A percentile compares a stretch with the other conserved stretches of the same genome.
Evolutionary conservation across 306 rosid genomes (phyloP).

Genomic region (Begonia peltatifolia): DNA sequence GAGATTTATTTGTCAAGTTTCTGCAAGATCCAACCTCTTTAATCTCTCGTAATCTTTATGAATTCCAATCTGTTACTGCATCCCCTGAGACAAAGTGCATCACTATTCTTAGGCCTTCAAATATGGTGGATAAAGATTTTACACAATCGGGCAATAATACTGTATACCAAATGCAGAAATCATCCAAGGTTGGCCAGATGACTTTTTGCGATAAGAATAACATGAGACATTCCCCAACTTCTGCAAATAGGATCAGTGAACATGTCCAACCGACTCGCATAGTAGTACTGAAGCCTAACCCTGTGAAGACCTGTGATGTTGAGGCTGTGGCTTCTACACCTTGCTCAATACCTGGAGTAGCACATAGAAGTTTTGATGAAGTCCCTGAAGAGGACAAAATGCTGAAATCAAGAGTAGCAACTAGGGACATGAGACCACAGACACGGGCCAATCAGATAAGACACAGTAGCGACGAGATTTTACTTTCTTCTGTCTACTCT

Average conservation of each 20-base stretch:
- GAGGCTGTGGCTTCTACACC: slow-evolving; percentile 42
- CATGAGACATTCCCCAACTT: slow-evolving; percentile 18
- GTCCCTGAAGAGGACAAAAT: slow-evolving; percentile 32
- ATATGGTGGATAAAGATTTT: slow-evolving; percentile 41
- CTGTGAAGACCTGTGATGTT: slow-evolving; percentile 36
- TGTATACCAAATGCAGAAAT: slow-evolving; percentile 28
- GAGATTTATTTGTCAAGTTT: slow-evolving; percentile 52
- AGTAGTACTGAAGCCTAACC: slow-evolving; percentile 79
- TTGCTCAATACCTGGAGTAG: slow-evolving; percentile 32
- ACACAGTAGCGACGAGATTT: slow-evolving; percentile 44
- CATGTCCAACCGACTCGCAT: slow-evolving; percentile 67
- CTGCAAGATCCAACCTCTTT: slow-evolving; percentile 44
- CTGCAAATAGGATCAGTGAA: slow-evolving; percentile 36
- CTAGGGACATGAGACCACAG: slow-evolving; percentile 33
- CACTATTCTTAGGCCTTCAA: slow-evolving; percentile 77
- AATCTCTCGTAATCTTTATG: slow-evolving; percentile 40
- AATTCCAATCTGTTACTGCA: slow-evolving; percentile 32
- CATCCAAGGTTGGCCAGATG: slow-evolving; percentile 24
- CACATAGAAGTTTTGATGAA: slow-evolving; percentile 27
- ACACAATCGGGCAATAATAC: slow-evolving; percentile 27
- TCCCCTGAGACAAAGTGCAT: slow-evolving; percentile 48
- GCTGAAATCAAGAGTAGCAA: slow-evolving; percentile 34
- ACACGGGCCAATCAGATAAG: slow-evolving; percentile 41
- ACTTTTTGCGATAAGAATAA: slow-evolving; percentile 34
- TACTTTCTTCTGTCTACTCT: slow-evolving; percentile 51